Evolutionary conservation across 2,329 filamentous ascomycete species (phyloP).

Genomic region (Monosporascus sp.): DNA sequence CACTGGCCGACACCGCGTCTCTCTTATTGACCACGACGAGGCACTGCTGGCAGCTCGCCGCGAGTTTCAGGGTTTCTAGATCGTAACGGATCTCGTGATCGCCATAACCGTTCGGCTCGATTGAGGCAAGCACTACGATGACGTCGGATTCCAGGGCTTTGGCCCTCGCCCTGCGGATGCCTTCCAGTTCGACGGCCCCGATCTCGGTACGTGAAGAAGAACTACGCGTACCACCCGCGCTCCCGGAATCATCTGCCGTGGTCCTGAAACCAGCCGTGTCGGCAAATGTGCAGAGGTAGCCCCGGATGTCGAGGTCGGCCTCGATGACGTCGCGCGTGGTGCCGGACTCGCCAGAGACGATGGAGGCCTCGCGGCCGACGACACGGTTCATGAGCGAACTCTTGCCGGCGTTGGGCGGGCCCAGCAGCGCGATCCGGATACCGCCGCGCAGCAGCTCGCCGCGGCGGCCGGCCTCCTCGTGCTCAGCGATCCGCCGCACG

Average conservation of each 20-base stretch:
- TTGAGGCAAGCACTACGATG: slow-evolving; percentile 72
- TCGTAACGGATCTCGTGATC: slow-evolving; percentile 46
- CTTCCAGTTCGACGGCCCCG: slow-evolving; percentile 78
- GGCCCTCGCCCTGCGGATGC: slow-evolving; percentile 78
- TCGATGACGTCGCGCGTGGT: slow-evolving; percentile 94
- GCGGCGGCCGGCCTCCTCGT: slow-evolving; percentile 72
- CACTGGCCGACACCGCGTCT: slow-evolving; percentile 38
- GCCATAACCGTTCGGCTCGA: slow-evolving; percentile 47
- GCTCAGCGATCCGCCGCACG: slow-evolving; percentile 56
- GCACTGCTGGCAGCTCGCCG: slow-evolving; percentile 40
- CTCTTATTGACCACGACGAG: slow-evolving; percentile 60
- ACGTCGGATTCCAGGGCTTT: slow-evolving; percentile 81
- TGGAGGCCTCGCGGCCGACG: slow-evolving; percentile 88
- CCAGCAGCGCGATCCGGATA: slow-evolving; percentile 79
- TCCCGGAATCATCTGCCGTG: slow-evolving; percentile 12
- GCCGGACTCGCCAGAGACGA: slow-evolving; percentile 87
- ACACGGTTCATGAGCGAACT: slow-evolving; percentile 88
- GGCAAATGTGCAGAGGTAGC: slow-evolving; percentile 88
- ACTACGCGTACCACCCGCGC: slow-evolving; percentile 3
- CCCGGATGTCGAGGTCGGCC: slow-evolving; percentile 80
- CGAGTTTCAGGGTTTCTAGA: slow-evolving; percentile 49
- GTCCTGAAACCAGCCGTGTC: slow-evolving; percentile 87
- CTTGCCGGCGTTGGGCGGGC: slow-evolving; percentile 91
- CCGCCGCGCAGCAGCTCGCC: slow-evolving; percentile 81
- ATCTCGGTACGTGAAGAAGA: slow-evolving; percentile 34